These are phyloP conservation scores for Fusarium nematophilum DNA, from an alignment of 2,329 filamentous ascomycete species.

Conservation along the genomic window DNA sequence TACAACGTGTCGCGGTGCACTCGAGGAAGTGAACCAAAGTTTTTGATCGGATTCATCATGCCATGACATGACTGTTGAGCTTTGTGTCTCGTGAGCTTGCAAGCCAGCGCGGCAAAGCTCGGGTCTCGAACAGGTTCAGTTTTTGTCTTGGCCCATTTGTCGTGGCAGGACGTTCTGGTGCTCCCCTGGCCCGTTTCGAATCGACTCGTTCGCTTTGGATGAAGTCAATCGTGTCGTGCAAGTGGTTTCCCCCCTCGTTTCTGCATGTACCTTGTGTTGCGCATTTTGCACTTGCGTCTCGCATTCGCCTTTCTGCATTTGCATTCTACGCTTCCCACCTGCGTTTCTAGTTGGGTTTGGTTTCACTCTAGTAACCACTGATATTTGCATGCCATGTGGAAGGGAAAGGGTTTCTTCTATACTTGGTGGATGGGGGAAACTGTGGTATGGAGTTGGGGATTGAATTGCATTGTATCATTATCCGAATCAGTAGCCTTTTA, in stretches of 20 bases:
- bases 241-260: conserved; percentile 36
- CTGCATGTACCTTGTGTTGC: conserved; percentile 36
- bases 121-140: conserved; percentile 13
- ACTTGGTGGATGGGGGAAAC: conserved; percentile 18
- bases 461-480: conserved; percentile 33
- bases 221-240: conserved; percentile 37
- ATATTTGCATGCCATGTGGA: conserved; percentile 34
- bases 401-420: conserved; percentile 36
- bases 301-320: conserved; percentile 12
- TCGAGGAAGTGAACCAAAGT: conserved; percentile 30
- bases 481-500: conserved; percentile 23
- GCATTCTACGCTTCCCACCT: conserved; percentile 16
- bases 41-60: conserved; percentile 34
- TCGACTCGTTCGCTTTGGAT: conserved; percentile 33
- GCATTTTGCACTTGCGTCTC: conserved; percentile 9
- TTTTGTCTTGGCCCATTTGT: conserved; percentile 22
- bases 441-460: conserved; percentile 35
- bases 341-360: conserved; percentile 14
- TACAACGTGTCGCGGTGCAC: conserved; percentile 28
- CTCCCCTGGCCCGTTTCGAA: conserved; percentile 12
- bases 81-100: conserved; percentile 5
- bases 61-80: conserved; percentile 22
- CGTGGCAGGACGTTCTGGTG: conserved; percentile 3
- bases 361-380: conserved; percentile 19
- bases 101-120: conserved; percentile 6